Evolutionary conservation across 2,329 filamentous ascomycete genomes (phyloP).

Genomic region (Venturia aucupariae): DNA sequence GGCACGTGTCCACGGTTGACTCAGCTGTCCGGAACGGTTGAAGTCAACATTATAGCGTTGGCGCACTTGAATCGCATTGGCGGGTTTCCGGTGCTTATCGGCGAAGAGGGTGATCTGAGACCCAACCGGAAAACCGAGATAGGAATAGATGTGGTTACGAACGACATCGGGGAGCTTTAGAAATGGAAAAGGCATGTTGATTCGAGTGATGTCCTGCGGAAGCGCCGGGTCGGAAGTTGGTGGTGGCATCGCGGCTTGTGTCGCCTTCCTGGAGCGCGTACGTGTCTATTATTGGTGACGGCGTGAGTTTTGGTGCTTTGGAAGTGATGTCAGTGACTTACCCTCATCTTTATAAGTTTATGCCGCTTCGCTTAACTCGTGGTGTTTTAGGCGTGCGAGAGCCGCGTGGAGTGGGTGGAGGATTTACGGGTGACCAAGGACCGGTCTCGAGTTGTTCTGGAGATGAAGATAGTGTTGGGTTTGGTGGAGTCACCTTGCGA

Average conservation of each 20-base stretch:
- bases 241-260: background rate
- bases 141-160: background rate
- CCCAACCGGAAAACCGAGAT: background rate
- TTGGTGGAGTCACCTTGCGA: constrained; percentile 3
- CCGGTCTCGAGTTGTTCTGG: background rate
- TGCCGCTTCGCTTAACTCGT: background rate
- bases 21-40: background rate
- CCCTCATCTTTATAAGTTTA: background rate
- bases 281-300: background rate
- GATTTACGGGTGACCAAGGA: background rate
- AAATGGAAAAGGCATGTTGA: background rate
- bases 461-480: background rate
- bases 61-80: background rate
- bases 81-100: background rate
- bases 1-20: constrained; percentile 1
- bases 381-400: background rate
- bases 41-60: constrained; percentile 8
- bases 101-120: background rate
- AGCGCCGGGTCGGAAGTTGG: background rate
- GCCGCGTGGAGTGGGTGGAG: background rate
- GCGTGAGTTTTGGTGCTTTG: background rate
- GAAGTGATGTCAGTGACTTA: background rate
- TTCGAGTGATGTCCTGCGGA: background rate
- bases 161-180: background rate
- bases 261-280: background rate